These are phyloP conservation scores for Leccinum griseonigrum DNA, from an alignment of 1,284 basidiomycete species.

Conservation along the genomic window DNA sequence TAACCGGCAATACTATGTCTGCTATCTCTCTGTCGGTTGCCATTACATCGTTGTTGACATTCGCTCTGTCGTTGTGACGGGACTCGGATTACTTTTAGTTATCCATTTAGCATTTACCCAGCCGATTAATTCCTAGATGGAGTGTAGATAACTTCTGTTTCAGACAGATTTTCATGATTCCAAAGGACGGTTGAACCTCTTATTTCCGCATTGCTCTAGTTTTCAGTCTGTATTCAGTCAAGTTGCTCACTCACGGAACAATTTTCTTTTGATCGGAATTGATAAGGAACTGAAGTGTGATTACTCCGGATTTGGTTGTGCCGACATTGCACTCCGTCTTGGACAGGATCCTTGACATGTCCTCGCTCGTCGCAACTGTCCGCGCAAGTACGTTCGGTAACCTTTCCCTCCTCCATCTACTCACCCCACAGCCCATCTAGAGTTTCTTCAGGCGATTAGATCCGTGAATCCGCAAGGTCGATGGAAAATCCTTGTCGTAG, in stretches of 20 bases:
- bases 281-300: background rate
- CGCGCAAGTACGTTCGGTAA: slow-evolving; percentile 46
- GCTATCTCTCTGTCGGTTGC: slow-evolving; percentile 14
- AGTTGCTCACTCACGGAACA: background rate
- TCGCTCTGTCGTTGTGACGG: slow-evolving; percentile 17
- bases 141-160: slow-evolving; percentile 23
- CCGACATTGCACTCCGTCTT: background rate
- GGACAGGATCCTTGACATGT: slow-evolving; percentile 35
- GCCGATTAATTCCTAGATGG: slow-evolving; percentile 24
- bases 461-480: slow-evolving; percentile 75
- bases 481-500: slow-evolving; percentile 98
- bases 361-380: slow-evolving; percentile 54
- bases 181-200: slow-evolving; percentile 9
- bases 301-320: slow-evolving; percentile 15
- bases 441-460: slow-evolving; percentile 78
- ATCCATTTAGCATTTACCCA: slow-evolving; percentile 8
- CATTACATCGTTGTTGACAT: slow-evolving; percentile 13
- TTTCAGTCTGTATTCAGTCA: slow-evolving; percentile 18
- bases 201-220: slow-evolving; percentile 5
- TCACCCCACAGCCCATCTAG: slow-evolving; percentile 38
- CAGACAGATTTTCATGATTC: slow-evolving; percentile 13
- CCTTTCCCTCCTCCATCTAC: background rate
- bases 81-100: slow-evolving; percentile 1
- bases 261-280: background rate
- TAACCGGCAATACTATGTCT: slow-evolving; percentile 5